These are phyloP conservation scores for Calamus simplicifolius DNA, from an alignment of 176 grass and related monocot genomes.

Conservation along the genomic window DNA sequence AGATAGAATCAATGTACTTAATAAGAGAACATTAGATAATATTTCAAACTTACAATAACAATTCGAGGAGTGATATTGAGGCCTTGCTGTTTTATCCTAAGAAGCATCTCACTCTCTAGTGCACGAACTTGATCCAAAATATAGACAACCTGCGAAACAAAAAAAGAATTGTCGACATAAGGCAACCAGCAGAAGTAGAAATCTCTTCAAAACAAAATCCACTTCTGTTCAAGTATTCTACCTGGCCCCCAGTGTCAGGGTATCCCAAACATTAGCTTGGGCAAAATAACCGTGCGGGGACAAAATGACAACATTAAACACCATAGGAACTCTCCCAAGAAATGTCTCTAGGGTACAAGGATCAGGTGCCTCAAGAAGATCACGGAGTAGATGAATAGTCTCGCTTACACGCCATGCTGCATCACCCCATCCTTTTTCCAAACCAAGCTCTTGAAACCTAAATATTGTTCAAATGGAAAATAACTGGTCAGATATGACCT, in stretches of 20 bases:
- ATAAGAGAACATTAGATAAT: neutral
- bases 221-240: conserved; percentile 9
- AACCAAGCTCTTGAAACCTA: conserved; percentile 87
- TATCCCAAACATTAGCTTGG: conserved; percentile 97
- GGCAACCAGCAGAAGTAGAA: neutral
- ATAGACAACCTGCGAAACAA: conserved; percentile 58
- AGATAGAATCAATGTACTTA: no score
- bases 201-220: neutral
- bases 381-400: conserved; percentile 79
- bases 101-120: conserved; percentile 95
- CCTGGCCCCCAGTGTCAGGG: conserved; percentile 97
- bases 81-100: conserved; percentile 98
- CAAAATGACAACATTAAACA: conserved; percentile 96
- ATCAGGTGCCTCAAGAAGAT: conserved; percentile 96
- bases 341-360: conserved; percentile 93
- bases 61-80: conserved; percentile 91
- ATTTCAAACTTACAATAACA: conserved; percentile 60
- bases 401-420: conserved; percentile 51
- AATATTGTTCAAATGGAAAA: conserved; percentile 6
- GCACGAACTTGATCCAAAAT: conserved; percentile 98
- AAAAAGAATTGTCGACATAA: neutral
- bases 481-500: neutral
- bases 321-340: conserved; percentile 83
- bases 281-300: conserved; percentile 97
- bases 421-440: conserved; percentile 99